Evolutionary conservation across 2,329 filamentous ascomycete genomes (phyloP), one percentile per base, ranked within the genome.

Genomic region (Fonsecaea pugnacius): DNA sequence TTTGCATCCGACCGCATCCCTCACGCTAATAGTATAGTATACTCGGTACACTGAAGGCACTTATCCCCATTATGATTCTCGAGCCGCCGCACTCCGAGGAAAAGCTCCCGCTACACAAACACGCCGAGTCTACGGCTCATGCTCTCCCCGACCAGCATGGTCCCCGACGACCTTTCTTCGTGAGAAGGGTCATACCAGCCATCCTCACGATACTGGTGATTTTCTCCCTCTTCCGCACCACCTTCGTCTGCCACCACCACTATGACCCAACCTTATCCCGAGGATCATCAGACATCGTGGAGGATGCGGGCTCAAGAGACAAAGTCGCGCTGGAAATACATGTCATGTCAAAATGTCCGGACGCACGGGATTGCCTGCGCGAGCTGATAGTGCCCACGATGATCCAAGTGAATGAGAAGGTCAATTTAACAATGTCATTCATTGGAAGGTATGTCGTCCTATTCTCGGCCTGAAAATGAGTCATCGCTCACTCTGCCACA

Each of bases 301-400:
- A 63, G 21, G 56, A 68, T 14, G 53, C 14, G 21, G n/a, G 7
- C 33, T 30, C 43, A 67, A 63, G 36, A 33, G 36, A 55, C 53
- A 72, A 65, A 63, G 89, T 98, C 4, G 90, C 92, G 3, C 79
- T 99, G 1, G 95, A 99, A 76, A 91, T 92, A 62, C 94, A 98
- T 76, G 95, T 98, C 72, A 99, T 98, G 89, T 91, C 88, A 79
- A 97, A 98, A 83, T 99, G 95, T 73, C 93, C 94, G 0, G 95
- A 99, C 77, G 92, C 95, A 1, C 85, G 84, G 76, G 89, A 91
- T 74, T 97, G 94, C 73, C 82, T 99, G 21, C 86, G 87, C 67
- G 82, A 92, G 65, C 79, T 99, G 71, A 84, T 99, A 27, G 79
- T 98, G 16, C 95, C 95, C 0, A 85, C 89, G 24, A 97, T 99